A percentile compares a stretch with the other conserved stretches of the same genome.
These are phyloP conservation scores for Albizia julibrissin DNA, from an alignment of 306 rosid species.

Conservation along the genomic window DNA sequence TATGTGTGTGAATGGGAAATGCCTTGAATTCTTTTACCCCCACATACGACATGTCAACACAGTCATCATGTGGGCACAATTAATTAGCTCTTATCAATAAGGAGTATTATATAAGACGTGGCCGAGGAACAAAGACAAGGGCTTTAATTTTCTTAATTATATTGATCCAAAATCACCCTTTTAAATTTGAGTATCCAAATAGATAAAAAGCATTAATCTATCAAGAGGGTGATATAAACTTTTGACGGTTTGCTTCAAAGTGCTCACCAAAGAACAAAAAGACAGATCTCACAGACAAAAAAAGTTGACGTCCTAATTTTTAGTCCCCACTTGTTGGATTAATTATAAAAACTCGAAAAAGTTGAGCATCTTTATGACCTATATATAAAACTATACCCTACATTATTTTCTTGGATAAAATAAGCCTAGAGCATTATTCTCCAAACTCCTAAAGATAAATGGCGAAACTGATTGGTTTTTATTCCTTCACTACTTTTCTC, in stretches of 20 bases:
- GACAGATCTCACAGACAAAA: background rate
- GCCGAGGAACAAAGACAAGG: background rate
- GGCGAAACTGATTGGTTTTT: background rate
- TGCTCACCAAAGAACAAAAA: background rate
- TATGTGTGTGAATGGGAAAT: background rate
- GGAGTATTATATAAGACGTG: background rate
- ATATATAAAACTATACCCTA: background rate
- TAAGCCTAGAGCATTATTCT: background rate
- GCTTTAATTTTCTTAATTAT: background rate
- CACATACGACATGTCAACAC: background rate
- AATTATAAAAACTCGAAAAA: background rate
- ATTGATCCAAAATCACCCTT: background rate
- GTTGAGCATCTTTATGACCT: background rate
- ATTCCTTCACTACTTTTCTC: background rate
- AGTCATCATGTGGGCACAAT: background rate
- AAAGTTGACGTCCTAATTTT: background rate
- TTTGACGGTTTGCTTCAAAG: background rate
- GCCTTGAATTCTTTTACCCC: background rate
- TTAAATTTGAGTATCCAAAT: background rate
- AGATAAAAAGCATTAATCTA: background rate
- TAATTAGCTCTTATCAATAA: background rate
- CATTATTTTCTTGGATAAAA: background rate
- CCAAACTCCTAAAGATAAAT: background rate
- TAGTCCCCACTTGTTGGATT: background rate
- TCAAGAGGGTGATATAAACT: background rate